Evolutionary conservation across 495 filamentous ascomycete species (phyloP), one percentile per base, ranked within the genome.

Genomic region (Hypoxylon lienhwacheense): DNA sequence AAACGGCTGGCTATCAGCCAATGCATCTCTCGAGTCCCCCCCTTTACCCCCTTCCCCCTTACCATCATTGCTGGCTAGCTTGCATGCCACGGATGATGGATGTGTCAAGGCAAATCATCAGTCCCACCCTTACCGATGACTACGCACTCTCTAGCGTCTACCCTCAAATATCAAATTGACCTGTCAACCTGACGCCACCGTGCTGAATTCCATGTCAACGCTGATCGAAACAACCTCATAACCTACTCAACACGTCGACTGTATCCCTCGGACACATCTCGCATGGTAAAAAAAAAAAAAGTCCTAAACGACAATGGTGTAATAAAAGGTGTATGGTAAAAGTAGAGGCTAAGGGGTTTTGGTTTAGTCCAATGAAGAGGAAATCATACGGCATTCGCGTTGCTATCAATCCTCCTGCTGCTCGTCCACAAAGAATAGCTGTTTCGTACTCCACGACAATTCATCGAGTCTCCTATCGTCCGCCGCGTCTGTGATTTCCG

Each of bases 301-400:
- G 35, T 29, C 14, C 14, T 19, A 42, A 63, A 53, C 33, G 12
- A 37, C 22, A 55, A 53, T 52, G 15, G 46, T 28, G 55, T 52
- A 66, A 64, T 64, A 66, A 63, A 66, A 61, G 52, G 11, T 60
- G 46, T 64, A 66, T 31, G 50, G 24, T 60, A 49, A 55, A 10
- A 16, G 54, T 17, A 25, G 16, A 25, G 45, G 41, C 33, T 42
- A 47, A 44, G 39, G 45, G 34, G 58, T 48, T 42, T 55, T 26
- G 50, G 47, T 43, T 47, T 59, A 64, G 21, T 64, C 56, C 61
- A 59, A 61, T 25, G 55, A 40, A 42, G 42, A 35, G 40, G 24
- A 26, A 28, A 10, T 32, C 28, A 48, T 36, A 20, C 21, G 19
- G 39, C 26, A 31, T 15, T 16, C 43, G 39, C 28, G 24, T 33